These are phyloP conservation scores for Plectosphaerella plurivora DNA, from an alignment of 2,329 filamentous ascomycete genomes.

Conservation along the genomic window DNA sequence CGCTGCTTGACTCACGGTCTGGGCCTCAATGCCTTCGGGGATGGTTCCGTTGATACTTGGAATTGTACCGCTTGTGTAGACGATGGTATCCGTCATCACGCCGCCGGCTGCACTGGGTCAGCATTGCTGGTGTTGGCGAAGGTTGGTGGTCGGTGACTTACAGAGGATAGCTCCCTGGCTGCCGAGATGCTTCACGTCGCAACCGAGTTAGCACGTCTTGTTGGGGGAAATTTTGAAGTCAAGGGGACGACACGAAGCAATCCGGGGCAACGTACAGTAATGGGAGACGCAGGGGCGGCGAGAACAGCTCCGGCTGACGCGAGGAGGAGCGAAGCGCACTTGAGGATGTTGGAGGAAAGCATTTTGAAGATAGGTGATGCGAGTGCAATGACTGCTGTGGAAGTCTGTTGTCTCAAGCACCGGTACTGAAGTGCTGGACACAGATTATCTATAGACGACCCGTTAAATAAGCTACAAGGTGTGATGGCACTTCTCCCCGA, in stretches of 20 bases:
- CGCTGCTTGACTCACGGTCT: constrained; percentile 7
- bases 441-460: no score
- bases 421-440: no score
- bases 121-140: background rate
- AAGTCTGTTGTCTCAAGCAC: no score
- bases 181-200: constrained; percentile 5
- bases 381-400: no score
- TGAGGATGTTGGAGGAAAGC: constrained; percentile 1
- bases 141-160: constrained; percentile 1
- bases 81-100: constrained; percentile 10
- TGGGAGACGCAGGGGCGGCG: constrained; percentile 6
- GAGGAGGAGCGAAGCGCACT: constrained; percentile 7
- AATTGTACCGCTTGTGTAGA: constrained; percentile 12
- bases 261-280: background rate
- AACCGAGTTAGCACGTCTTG: no score
- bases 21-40: constrained; percentile 13
- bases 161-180: constrained; percentile 11
- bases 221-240: background rate
- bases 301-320: constrained; percentile 3
- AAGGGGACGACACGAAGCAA: no score
- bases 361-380: background rate
- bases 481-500: no score
- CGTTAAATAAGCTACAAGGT: no score
- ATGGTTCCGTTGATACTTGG: constrained; percentile 13
- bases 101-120: constrained; percentile 8